A percentile compares a stretch with the other conserved stretches of the same genome.
These are phyloP conservation scores for Dovyalis caffra DNA, from an alignment of 345 rosid genomes.

Conservation along the genomic window DNA sequence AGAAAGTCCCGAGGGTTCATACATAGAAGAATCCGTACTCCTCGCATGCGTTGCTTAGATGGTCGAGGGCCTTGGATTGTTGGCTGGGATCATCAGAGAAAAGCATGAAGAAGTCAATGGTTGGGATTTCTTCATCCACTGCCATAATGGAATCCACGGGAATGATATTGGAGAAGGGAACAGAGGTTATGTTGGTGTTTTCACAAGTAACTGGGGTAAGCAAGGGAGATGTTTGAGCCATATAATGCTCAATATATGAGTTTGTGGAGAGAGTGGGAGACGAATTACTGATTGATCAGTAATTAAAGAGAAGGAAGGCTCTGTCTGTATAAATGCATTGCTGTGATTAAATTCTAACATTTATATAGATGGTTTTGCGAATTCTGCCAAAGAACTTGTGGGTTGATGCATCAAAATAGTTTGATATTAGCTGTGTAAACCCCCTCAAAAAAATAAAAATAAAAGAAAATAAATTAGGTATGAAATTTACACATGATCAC, in stretches of 20 bases:
- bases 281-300: no score
- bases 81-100: slow-evolving; percentile 20
- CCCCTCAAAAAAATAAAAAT: no score
- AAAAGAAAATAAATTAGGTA: no score
- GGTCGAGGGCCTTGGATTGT: slow-evolving; percentile 18
- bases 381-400: no score
- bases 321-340: no score
- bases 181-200: neutral
- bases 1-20: neutral
- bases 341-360: no score
- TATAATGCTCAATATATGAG: neutral
- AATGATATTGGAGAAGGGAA: neutral
- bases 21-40: slow-evolving; percentile 38
- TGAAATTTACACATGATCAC: no score
- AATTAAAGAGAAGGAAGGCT: no score
- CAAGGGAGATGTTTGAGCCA: neutral
- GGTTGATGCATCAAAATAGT: no score
- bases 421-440: no score
- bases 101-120: slow-evolving; percentile 30
- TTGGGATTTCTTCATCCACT: slow-evolving; percentile 25
- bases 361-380: no score
- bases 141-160: neutral
- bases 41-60: slow-evolving; percentile 22
- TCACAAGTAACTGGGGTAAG: neutral
- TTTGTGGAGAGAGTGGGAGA: no score